phyloP scores from a whole-genome alignment of 2,329 filamentous ascomycete genomes.

The Aspergillus terreus region DNA sequence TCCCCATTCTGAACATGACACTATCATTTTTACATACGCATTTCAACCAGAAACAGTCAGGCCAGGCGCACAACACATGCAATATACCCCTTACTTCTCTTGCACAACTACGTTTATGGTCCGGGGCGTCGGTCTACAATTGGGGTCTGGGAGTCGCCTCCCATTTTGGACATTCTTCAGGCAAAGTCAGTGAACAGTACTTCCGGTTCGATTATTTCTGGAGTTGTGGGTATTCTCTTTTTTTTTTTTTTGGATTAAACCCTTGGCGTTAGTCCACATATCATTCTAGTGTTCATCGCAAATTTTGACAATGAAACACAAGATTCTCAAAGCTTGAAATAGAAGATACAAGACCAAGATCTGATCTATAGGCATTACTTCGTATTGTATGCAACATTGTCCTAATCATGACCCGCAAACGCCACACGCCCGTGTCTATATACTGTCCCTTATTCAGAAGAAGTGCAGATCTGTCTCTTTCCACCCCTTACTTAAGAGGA shows the following conservation, averaged over 20 bases:
- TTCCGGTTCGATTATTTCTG: no score
- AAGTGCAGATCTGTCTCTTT: constrained; percentile 68
- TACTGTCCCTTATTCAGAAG: constrained; percentile 51
- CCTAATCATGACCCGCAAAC: background rate
- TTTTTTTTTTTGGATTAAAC: no score
- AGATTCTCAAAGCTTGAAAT: no score
- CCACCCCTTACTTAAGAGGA: constrained; percentile 65
- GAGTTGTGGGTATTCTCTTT: no score
- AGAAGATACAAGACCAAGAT: background rate
- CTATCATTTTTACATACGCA: background rate
- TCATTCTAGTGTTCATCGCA: background rate
- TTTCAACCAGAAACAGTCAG: background rate
- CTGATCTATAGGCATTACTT: background rate
- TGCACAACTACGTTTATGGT: background rate
- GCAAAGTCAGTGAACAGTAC: no score
- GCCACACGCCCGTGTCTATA: background rate
- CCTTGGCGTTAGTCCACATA: background rate
- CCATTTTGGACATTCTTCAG: no score
- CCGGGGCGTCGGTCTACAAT: no score
- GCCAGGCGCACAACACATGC: background rate
- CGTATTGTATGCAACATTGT: background rate
- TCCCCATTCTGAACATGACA: background rate
- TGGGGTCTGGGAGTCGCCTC: no score
- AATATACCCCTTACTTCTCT: constrained; percentile 1
- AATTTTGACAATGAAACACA: background rate